These are phyloP conservation scores for Leersia perrieri DNA, from an alignment of 176 grass and related monocot genomes.

Conservation along the genomic window DNA sequence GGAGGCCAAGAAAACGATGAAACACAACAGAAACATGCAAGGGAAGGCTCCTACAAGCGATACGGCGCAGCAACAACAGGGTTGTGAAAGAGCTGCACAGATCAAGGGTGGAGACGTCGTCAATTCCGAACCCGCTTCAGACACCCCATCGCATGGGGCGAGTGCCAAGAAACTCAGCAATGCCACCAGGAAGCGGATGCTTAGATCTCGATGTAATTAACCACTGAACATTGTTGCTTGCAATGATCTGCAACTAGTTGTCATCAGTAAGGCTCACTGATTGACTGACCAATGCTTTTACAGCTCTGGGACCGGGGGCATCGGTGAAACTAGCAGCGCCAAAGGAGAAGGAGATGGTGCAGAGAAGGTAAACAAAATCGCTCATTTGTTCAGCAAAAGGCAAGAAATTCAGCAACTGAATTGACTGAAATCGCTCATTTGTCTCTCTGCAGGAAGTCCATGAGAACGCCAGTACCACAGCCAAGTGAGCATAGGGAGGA, in stretches of 20 bases:
- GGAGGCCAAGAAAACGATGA: constrained; percentile 42
- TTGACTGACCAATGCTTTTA: constrained; percentile 8
- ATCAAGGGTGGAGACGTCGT: constrained; percentile 16
- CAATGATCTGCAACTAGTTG: not conserved
- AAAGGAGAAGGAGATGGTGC: constrained; percentile 27
- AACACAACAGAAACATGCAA: not conserved
- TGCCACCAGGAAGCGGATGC: constrained; percentile 42
- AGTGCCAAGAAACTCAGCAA: constrained; percentile 37
- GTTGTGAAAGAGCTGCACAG: not conserved
- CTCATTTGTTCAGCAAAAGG: not conserved
- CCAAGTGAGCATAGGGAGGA: constrained; percentile 22
- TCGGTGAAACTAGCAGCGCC: not conserved
- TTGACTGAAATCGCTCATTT: not conserved
- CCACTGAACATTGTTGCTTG: not conserved
- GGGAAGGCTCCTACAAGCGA: constrained; percentile 21
- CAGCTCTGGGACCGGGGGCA: constrained; percentile 48
- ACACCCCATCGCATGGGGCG: not conserved
- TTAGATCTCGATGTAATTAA: constrained; percentile 49
- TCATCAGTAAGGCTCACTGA: not conserved
- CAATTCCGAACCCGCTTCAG: constrained; percentile 22
- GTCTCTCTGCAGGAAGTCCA: constrained; percentile 45
- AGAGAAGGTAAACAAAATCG: constrained; percentile 37
- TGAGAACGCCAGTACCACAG: constrained; percentile 36
- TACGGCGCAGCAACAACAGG: not conserved
- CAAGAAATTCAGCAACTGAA: not conserved